These are phyloP conservation scores for Alternaria ventricosa DNA, from an alignment of 2,329 filamentous ascomycete species.

Conservation along the genomic window DNA sequence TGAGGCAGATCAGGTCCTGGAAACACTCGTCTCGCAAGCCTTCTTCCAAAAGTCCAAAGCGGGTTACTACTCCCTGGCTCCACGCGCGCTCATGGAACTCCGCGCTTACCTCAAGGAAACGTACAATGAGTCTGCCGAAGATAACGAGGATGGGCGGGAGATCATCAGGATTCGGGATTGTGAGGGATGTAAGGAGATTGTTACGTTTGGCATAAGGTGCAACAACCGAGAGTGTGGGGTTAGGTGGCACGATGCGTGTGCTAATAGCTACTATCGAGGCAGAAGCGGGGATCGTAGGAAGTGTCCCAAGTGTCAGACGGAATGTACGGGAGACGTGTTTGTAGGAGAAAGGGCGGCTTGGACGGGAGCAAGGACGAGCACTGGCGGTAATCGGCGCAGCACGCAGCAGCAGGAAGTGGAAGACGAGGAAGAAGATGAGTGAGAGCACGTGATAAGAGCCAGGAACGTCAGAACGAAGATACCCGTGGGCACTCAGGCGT, in stretches of 20 bases:
- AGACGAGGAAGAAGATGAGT: slow-evolving; percentile 11
- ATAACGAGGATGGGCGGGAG: slow-evolving; percentile 58
- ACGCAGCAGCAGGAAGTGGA: neutral
- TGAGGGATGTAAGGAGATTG: slow-evolving; percentile 84
- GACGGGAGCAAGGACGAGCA: slow-evolving; percentile 12
- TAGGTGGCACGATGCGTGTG: slow-evolving; percentile 45
- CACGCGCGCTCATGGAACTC: slow-evolving; percentile 84
- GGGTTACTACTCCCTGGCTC: slow-evolving; percentile 77
- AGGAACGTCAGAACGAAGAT: neutral
- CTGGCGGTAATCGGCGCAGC: slow-evolving; percentile 8
- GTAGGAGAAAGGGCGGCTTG: slow-evolving; percentile 43
- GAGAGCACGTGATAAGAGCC: slow-evolving; percentile 2
- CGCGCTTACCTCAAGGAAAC: slow-evolving; percentile 82
- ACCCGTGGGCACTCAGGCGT: neutral
- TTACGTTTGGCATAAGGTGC: slow-evolving; percentile 66
- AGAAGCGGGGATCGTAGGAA: slow-evolving; percentile 20
- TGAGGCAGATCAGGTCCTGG: slow-evolving; percentile 77
- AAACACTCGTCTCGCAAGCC: slow-evolving; percentile 74
- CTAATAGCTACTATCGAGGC: slow-evolving; percentile 37
- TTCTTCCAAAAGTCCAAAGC: slow-evolving; percentile 80
- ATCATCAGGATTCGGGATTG: slow-evolving; percentile 80
- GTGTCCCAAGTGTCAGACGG: slow-evolving; percentile 42
- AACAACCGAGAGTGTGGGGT: slow-evolving; percentile 36
- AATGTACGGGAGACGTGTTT: slow-evolving; percentile 60
- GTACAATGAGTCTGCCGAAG: slow-evolving; percentile 75